These are phyloP conservation scores for Debaryomycetaceae sp. DNA, from an alignment of 1,139 yeast species.

Conservation along the genomic window DNA sequence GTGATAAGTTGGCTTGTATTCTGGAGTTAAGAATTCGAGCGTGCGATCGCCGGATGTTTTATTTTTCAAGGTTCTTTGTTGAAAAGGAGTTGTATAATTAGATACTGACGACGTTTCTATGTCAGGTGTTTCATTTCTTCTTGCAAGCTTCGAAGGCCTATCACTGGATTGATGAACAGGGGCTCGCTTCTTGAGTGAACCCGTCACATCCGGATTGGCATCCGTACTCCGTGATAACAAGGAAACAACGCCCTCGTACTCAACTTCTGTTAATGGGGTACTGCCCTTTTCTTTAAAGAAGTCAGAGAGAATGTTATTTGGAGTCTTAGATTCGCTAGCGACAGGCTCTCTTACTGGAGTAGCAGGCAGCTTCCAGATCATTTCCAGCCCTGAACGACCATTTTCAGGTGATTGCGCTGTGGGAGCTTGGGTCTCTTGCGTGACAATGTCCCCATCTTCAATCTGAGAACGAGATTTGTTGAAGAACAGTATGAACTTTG, in stretches of 20 bases:
- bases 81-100: conserved; percentile 14
- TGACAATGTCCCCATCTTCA: background rate
- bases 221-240: conserved; percentile 28
- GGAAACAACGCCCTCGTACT: conserved; percentile 81
- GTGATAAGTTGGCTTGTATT: conserved; percentile 38
- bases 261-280: conserved; percentile 68
- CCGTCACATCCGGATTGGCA: conserved; percentile 1
- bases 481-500: conserved; percentile 31
- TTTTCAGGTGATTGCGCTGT: background rate
- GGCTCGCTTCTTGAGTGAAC: background rate
- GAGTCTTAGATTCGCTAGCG: conserved; percentile 9
- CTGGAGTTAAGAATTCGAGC: conserved; percentile 32
- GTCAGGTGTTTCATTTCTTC: background rate
- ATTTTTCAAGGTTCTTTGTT: conserved; percentile 20
- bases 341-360: conserved; percentile 3
- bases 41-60: conserved; percentile 5
- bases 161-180: background rate
- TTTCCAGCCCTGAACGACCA: conserved; percentile 12
- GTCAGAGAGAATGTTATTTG: conserved; percentile 60
- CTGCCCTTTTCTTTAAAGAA: conserved; percentile 79
- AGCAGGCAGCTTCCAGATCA: conserved; percentile 6
- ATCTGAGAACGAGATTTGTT: conserved; percentile 1
- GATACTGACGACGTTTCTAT: conserved; percentile 5
- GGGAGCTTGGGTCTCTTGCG: background rate
- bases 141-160: background rate